Percentiles rank a stretch among this genome's conserved stretches.
Conservation (phyloP, 2,329 filamentous ascomycete species). For the Sphaerostilbella broomeana region DNA sequence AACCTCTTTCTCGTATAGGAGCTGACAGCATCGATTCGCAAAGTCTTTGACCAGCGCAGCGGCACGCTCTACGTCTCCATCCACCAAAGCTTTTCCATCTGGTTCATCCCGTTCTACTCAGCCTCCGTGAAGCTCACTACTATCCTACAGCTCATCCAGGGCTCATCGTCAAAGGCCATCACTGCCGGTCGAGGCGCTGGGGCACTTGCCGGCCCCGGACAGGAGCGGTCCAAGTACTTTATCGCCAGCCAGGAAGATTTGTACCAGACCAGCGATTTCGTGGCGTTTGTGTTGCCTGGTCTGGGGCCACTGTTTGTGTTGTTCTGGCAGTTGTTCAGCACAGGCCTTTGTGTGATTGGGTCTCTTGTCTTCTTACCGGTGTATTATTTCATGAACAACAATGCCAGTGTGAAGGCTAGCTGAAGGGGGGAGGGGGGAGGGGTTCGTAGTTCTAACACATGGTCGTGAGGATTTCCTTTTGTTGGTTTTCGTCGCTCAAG, state of each 20-base stretch:
- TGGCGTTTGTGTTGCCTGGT: slow-evolving; percentile 63
- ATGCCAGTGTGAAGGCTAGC: slow-evolving; percentile 11
- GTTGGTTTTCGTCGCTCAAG: too few species aligned
- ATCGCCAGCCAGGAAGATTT: slow-evolving; percentile 73
- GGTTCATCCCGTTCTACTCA: slow-evolving; percentile 69
- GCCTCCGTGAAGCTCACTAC: slow-evolving; percentile 62
- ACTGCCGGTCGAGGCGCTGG: slow-evolving; percentile 14
- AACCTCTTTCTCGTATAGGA: too few species aligned
- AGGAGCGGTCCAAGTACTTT: slow-evolving; percentile 48
- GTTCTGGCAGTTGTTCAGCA: slow-evolving; percentile 57
- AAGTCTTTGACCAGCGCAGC: slow-evolving; percentile 61
- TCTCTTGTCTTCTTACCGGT: slow-evolving; percentile 36
- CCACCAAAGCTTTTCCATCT: slow-evolving; percentile 69
- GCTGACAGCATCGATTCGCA: too few species aligned
- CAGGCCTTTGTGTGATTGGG: slow-evolving; percentile 57
- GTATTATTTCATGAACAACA: slow-evolving; percentile 27
- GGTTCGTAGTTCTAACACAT: neutral
- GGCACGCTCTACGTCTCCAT: slow-evolving; percentile 67
- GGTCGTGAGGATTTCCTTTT: too few species aligned
- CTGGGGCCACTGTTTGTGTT: slow-evolving; percentile 49
- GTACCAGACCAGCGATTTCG: slow-evolving; percentile 69
- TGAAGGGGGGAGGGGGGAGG: neutral
- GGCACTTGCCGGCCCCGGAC: slow-evolving; percentile 14
- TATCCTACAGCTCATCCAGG: slow-evolving; percentile 54
- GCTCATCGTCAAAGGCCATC: slow-evolving; percentile 25